Evolutionary conservation across 176 grass and related monocot genomes (phyloP), one percentile per base, ranked within the genome.

Genomic region (Oryza punctata): DNA sequence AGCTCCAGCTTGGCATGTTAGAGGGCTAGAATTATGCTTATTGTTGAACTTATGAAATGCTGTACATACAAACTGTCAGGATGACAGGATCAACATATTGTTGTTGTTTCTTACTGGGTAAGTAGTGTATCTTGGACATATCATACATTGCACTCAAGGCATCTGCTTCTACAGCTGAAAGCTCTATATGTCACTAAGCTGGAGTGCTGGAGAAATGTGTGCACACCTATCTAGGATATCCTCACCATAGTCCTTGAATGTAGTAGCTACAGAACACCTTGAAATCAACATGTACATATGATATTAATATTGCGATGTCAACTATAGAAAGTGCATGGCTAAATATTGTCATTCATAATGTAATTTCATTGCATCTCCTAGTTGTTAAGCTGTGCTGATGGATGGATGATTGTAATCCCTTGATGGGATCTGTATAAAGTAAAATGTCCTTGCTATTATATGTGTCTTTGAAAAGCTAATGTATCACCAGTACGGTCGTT

Each of bases 71-170:
- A 72, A 66, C 5, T 35, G 26, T 13, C 43, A 67, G 71, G 24
- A 4, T 67, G 67, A 18, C 10, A 67, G 18, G 37, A 78, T 78
- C 7, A 49, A 25, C 23, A 83, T 69, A 63, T 28, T 59, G 47
- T 73, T 47, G 67, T 7, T 67, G 41, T 78, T 89, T 81, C 44
- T 85, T 54, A 32, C 5, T 10, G 7, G 18, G 26, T 78, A 89
- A 52, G 78, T 52, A 76, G 70, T 69, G n/a, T 30, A 65, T 71
- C 38, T 65, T 67, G 68, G 45, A 19, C 37, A 15, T 44, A 83
- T 73, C 64, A 21, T 28, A 28, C 18, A 24, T 1, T 46, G 43
- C 8, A 52, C 33, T 75, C 35, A 67, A 69, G 28, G 49, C 69
- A 80, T 32, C 72, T 64, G 61, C 77, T 35, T 12, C 44, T 14